Base-by-base conservation (phyloP, 768 basidiomycete genomes). In the Rossbeevera mucosa region DNA sequence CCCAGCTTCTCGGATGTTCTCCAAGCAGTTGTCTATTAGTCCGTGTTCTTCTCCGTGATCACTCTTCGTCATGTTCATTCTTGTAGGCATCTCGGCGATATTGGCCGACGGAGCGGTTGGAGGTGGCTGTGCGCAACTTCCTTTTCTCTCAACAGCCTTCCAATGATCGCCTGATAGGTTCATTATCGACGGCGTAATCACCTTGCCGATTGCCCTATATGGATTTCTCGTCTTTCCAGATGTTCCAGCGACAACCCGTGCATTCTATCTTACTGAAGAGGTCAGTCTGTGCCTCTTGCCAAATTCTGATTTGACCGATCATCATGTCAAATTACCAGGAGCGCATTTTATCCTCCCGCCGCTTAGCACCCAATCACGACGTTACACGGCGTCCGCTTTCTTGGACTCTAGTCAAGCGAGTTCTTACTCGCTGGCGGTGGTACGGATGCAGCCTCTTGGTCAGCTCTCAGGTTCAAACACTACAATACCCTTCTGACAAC, bases 151-250 rank as follows among this genome's bases (percentile, higher is more conserved):
- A 1, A n/a, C 11, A 6, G 2, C 18, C 8, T 20, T 36, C 9
- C 40, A 31, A 16, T 46, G 45, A 60, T 30, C 22, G 6, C 30
- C 7, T 26, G 22, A 42, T 58, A 82, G 80, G 16, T 85, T 86
- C 64, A 80, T 87, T 53, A 79, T 85, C 40, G 83, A 86, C 59
- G 84, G 83, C 3, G 68, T 84, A n/a, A 85, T 86, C 46, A 85
- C 85, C 4, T 65, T 86, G 14, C 85, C 85, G 0, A 83, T 88
- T 54, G 85, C 86, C 1, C 59, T 86, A 7, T 86, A 85, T 63
- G 85, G 85, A 1, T 88, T 86, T 62, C 59, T 85, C 25, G 72
- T 86, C 29, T 89, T 90, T 64, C 89, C 88, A 14, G 84, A 87
- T 62, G 74, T 83, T 7, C 87, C 86, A 1, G 71, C 76, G 14